phyloP scores from a whole-genome alignment of 345 rosid genomes.

The Durio zibethinus region DNA sequence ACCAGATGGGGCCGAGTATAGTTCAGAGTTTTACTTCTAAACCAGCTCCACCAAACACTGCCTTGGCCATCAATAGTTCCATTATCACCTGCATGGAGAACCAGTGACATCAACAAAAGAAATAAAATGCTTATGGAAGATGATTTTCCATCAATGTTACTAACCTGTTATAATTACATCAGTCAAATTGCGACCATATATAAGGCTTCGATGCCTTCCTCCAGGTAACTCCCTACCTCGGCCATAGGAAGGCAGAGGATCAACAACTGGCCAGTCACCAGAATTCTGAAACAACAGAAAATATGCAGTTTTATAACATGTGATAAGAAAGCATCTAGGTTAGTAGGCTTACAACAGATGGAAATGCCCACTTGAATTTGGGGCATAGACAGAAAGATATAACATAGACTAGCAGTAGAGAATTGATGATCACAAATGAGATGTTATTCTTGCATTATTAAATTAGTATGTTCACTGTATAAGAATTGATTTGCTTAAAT shows the following conservation, averaged over 20 bases:
- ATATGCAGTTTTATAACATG: conserved; percentile 8
- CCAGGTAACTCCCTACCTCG: conserved; percentile 94
- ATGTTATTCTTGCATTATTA: conserved; percentile 7
- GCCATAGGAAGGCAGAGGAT: conserved; percentile 95
- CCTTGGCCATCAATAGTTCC: conserved; percentile 99
- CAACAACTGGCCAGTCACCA: conserved; percentile 89
- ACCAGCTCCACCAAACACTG: conserved; percentile 87
- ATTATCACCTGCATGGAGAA: conserved; percentile 63
- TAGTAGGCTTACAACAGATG: conserved; percentile 3
- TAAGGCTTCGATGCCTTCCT: conserved; percentile 82
- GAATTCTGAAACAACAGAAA: conserved; percentile 47
- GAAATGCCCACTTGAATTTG: conserved; percentile 2
- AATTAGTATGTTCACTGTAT: neutral
- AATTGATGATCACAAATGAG: conserved; percentile 12
- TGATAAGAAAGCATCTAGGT: conserved; percentile 6
- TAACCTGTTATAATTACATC: conserved; percentile 92
- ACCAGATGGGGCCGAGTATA: conserved; percentile 94
- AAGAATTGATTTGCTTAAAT: conserved; percentile 10
- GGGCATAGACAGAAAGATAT: neutral
- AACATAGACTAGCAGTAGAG: conserved; percentile 2
- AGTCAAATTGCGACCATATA: conserved; percentile 80
- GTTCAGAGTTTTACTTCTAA: conserved; percentile 57
- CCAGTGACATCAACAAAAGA: conserved; percentile 16
- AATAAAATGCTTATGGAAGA: conserved; percentile 4
- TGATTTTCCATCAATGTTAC: conserved; percentile 17